These are phyloP conservation scores for Sparassis latifolia DNA, from an alignment of 1,284 basidiomycete species.

Conservation along the genomic window DNA sequence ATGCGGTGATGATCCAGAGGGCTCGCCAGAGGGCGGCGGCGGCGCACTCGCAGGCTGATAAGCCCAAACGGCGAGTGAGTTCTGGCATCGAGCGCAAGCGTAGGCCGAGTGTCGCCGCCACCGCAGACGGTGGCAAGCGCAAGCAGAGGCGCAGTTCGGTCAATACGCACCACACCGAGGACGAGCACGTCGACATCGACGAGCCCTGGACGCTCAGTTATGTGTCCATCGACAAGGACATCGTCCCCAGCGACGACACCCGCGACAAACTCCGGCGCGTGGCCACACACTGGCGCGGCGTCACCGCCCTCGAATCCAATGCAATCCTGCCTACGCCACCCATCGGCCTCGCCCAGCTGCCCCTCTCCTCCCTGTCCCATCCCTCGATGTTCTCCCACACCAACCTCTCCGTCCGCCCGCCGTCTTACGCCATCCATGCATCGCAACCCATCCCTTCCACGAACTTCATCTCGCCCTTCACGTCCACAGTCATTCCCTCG, in stretches of 20 bases:
- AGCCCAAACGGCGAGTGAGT: constrained; percentile 25
- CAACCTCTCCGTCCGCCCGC: constrained; percentile 40
- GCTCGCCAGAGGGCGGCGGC: constrained; percentile 23
- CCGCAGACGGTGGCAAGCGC: constrained; percentile 32
- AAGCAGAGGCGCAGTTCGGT: constrained; percentile 36
- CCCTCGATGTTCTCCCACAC: constrained; percentile 30
- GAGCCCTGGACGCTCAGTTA: constrained; percentile 34
- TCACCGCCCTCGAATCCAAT: constrained; percentile 48
- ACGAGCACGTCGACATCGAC: constrained; percentile 45
- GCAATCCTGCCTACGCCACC: constrained; percentile 24
- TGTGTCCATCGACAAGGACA: constrained; percentile 41
- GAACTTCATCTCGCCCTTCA: constrained; percentile 49
- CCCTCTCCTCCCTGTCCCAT: constrained; percentile 29
- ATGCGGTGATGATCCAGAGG: constrained; percentile 41
- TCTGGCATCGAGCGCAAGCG: constrained; percentile 43
- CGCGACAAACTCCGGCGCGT: constrained; percentile 49
- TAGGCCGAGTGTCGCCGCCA: constrained; percentile 32
- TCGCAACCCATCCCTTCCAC: constrained; percentile 41
- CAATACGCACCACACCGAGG: constrained; percentile 27
- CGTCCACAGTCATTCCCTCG: constrained; percentile 53
- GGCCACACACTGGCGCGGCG: constrained; percentile 63
- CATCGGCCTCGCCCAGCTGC: constrained; percentile 28
- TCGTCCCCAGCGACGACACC: constrained; percentile 44
- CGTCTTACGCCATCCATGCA: constrained; percentile 43
- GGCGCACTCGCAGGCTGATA: constrained; percentile 10